phyloP scores from a whole-genome alignment of 257 asterid genomes.

The Paraleonurus japonicus region DNA sequence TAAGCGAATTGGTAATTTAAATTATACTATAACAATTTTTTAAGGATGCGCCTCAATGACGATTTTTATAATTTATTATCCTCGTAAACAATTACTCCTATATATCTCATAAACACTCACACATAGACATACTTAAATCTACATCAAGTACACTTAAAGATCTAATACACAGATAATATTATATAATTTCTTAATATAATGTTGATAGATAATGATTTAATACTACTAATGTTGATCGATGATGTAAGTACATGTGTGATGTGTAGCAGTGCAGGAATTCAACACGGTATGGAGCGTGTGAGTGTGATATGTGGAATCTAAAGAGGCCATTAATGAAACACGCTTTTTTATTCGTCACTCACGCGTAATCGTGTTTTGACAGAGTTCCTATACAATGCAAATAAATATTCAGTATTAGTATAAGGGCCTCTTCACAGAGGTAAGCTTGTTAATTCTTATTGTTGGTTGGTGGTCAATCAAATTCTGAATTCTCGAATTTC shows the following conservation, averaged over 20 bases:
- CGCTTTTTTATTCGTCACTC: not conserved
- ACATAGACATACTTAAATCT: not conserved
- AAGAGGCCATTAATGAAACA: not conserved
- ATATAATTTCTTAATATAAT: not conserved
- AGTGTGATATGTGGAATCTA: not conserved
- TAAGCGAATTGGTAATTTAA: no score
- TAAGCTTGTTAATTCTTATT: not conserved
- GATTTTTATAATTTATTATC: no score
- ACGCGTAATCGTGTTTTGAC: slow-evolving; percentile 4
- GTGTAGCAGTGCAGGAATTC: not conserved
- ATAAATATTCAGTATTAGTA: not conserved
- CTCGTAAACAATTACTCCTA: no score
- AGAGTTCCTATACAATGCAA: not conserved
- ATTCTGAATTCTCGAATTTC: not conserved
- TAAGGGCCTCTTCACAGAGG: not conserved
- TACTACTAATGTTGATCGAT: not conserved
- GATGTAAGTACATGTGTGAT: not conserved
- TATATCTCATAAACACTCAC: no score
- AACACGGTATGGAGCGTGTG: slow-evolving; percentile 4
- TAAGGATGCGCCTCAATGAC: no score
- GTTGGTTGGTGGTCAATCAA: slow-evolving; percentile 17
- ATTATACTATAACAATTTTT: no score
- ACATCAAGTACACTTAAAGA: not conserved
- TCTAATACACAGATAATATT: not conserved
- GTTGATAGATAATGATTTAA: not conserved